Evolutionary conservation across 352 stramenopile species (phyloP), one percentile per base, ranked within the genome.

Genomic region (Phytophthora pinifolia): DNA sequence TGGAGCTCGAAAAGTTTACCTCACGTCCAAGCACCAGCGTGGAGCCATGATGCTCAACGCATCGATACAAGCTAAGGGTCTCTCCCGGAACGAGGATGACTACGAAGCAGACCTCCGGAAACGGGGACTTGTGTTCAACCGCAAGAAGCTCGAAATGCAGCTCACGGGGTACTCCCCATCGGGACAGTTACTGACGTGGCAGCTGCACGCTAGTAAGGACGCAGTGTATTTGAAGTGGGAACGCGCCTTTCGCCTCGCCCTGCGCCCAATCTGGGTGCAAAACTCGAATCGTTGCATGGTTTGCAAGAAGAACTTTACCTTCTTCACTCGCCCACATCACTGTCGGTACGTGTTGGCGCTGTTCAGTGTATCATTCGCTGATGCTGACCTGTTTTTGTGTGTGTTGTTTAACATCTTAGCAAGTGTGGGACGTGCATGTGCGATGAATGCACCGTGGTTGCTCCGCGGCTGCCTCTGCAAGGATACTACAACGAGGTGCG

Each of bases 391-490:
- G n/a, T n/a, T n/a, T n/a, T n/a, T n/a, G 20, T 25, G 3, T 3
- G 1, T 1, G 3, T 3, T 25, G 20, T 25, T 25, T 25, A 25
- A 25, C 20, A 3, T 25, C 20, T 25, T 31, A 80, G 74, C 12
- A 88, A 88, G 49, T 90, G 80, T 41, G 77, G 80, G 9, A 88
- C 74, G 6, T 87, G 79, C 29, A 85, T 89, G 66, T 89, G 79
- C 34, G 72, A 84, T 7, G 67, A 83, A 27, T 89, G 79, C 55
- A 86, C 76, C 0, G 65, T 85, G 44, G 77, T 84, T 34, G 77
- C 76, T 1, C 69, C 76, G 6, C 71, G 77, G 9, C 39, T 90
- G 15, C 77, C 79, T 8, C 79, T 90, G 62, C 77, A 88, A 45
- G 79, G 76, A 0, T 90, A 90, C 61, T 87, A 84, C 49, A 69